Evolutionary conservation across 768 basidiomycete genomes (phyloP).

Genomic region (Hygrocybe punicea): DNA sequence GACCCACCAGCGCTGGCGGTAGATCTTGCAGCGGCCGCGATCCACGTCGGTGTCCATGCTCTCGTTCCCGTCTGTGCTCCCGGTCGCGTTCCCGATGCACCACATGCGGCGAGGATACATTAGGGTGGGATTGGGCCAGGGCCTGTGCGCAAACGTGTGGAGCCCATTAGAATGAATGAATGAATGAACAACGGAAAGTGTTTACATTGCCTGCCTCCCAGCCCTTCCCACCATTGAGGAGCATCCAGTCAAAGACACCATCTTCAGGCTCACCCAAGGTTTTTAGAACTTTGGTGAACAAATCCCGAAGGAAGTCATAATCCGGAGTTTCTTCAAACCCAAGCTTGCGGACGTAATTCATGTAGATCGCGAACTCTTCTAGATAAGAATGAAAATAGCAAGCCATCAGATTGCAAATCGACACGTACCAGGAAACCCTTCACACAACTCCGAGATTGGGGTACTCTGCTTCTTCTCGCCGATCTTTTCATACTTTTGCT

Average conservation of each 20-base stretch:
- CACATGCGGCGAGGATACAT: constrained; percentile 48
- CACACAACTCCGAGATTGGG: constrained; percentile 86
- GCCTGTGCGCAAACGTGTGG: constrained; percentile 43
- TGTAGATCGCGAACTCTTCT: constrained; percentile 99
- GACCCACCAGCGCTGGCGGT: constrained; percentile 56
- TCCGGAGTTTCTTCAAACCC: constrained; percentile 98
- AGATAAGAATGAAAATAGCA: constrained; percentile 9
- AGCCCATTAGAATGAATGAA: constrained; percentile 7
- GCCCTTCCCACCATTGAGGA: constrained; percentile 89
- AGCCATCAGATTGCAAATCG: constrained; percentile 1
- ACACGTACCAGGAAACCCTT: constrained; percentile 87
- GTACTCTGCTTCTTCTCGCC: constrained; percentile 99
- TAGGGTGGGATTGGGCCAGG: constrained; percentile 50
- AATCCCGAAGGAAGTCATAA: constrained; percentile 94
- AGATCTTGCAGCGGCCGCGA: constrained; percentile 60
- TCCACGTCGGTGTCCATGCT: constrained; percentile 47
- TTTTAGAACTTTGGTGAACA: constrained; percentile 90
- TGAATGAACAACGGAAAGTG: constrained; percentile 14
- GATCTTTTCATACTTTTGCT: constrained; percentile 99
- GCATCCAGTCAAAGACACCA: constrained; percentile 94
- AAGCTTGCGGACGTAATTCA: constrained; percentile 98
- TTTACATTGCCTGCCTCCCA: constrained; percentile 88
- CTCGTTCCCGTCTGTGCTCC: constrained; percentile 56
- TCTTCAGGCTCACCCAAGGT: constrained; percentile 86
- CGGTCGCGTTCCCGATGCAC: constrained; percentile 53